Evolutionary conservation across 805 yeast genomes (phyloP).

Genomic region (Saturnispora saitoi): DNA sequence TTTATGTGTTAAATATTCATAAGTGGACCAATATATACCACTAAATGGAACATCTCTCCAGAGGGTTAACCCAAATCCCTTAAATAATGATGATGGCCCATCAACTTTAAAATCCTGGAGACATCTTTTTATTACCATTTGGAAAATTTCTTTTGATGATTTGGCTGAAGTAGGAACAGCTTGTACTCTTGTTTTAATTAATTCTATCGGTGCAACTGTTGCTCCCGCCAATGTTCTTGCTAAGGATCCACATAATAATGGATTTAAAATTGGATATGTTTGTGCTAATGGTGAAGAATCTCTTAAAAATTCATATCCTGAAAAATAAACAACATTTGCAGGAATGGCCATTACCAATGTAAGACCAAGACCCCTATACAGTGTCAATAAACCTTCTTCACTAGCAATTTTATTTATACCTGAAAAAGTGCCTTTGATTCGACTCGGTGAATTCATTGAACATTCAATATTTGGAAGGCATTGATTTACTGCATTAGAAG

Average conservation of each 20-base stretch:
- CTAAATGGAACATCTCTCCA: constrained; percentile 98
- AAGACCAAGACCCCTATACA: constrained; percentile 85
- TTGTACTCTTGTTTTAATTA: constrained; percentile 81
- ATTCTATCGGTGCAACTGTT: constrained; percentile 77
- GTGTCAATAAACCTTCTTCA: constrained; percentile 65
- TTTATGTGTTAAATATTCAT: constrained; percentile 42
- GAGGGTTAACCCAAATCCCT: constrained; percentile 77
- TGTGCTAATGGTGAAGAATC: constrained; percentile 55
- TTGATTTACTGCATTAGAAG: neutral
- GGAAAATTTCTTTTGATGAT: constrained; percentile 36
- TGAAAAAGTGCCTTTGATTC: constrained; percentile 61
- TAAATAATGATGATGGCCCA: constrained; percentile 65
- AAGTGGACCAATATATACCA: constrained; percentile 88
- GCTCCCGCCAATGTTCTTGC: constrained; percentile 84
- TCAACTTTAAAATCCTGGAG: constrained; percentile 36
- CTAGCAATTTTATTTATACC: constrained; percentile 59
- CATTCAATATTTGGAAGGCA: constrained; percentile 28
- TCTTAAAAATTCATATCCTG: constrained; percentile 82
- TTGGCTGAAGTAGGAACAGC: constrained; percentile 51
- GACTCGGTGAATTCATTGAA: constrained; percentile 26
- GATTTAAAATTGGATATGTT: constrained; percentile 40
- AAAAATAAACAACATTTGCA: constrained; percentile 85
- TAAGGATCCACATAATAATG: constrained; percentile 74
- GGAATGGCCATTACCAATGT: constrained; percentile 88
- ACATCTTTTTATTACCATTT: constrained; percentile 32